Base-by-base conservation (phyloP, 306 rosid genomes). In the Dalbergia cochinchinensis region DNA sequence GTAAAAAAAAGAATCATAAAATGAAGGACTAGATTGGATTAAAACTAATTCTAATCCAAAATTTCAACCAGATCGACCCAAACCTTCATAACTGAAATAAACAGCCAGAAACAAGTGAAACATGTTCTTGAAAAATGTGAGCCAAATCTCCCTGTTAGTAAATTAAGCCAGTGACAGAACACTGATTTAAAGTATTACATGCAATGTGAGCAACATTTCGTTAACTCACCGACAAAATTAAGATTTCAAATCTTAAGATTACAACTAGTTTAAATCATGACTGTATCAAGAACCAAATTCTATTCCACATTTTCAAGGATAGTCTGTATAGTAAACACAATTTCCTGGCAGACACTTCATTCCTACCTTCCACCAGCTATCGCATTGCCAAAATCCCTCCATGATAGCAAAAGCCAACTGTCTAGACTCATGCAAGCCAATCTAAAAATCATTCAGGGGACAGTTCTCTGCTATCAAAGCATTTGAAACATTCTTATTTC, bases 401-500 rank as follows among this genome's bases (percentile, higher is more conserved):
- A 20, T 6, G 62, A 71, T 62, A 26, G 82, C 63, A 39, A 67
- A 74, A 59, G 78, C 63, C 66, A 63, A 69, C 59, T 26, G 13
- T 68, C 68, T 13, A 16, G 60, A 78, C 31, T 68, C 68, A 70
- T 70, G 20, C 70, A 78, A 65, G 45, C 61, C 60, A 79, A 71
- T 75, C 48, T 50, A 83, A 78, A 73, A 69, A 70, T 76, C 71
- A 54, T 69, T 44, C 18, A 12, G 11, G 54, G 9, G 22, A 63
- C 34, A 76, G 44, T 26, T 34, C 47, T 33, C 61, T 20, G 11
- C 50, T 47, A 57, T 15, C 18, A 57, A 11, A 73, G 69, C 19
- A 45, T 39, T 71, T 22, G 41, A 11, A 39, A 51, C 74, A 74
- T 48, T 37, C 72, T 90, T 77, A 95, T 78, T 93, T 93, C 60